Conservation (phyloP, 2,329 filamentous ascomycete genomes). For the Eutypella sp. region DNA sequence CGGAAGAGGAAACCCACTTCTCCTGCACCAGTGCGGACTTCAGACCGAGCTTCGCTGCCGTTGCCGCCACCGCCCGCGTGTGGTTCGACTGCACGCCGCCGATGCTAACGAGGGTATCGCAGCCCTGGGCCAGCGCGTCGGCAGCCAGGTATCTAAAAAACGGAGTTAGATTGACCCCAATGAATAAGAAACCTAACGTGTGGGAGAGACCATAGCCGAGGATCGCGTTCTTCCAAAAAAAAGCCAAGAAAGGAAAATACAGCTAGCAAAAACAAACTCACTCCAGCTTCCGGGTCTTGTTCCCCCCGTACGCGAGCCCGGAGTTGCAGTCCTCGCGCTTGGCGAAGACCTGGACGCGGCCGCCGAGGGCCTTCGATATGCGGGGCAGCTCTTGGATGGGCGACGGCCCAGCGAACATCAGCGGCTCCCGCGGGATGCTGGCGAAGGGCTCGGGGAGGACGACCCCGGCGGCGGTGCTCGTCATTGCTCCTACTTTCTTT, state of each 20-base stretch:
- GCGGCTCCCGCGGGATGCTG: conserved; percentile 54
- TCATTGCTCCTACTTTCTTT: neutral
- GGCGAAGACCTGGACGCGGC: conserved; percentile 59
- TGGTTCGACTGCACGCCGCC: conserved; percentile 68
- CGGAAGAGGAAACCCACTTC: too few species aligned
- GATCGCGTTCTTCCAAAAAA: neutral
- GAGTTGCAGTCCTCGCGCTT: conserved; percentile 71
- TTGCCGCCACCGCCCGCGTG: conserved; percentile 61
- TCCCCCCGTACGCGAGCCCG: conserved; percentile 61
- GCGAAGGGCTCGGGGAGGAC: conserved; percentile 57
- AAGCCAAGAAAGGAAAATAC: neutral
- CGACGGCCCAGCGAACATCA: conserved; percentile 64
- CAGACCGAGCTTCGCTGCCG: conserved; percentile 53
- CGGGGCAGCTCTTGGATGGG: conserved; percentile 63
- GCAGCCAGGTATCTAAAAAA: conserved; percentile 54
- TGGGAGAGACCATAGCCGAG: neutral
- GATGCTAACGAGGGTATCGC: conserved; percentile 60
- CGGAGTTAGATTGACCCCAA: neutral
- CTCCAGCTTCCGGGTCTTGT: conserved; percentile 67
- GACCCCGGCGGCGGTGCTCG: conserved; percentile 25
- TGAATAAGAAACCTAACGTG: neutral
- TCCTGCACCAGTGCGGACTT: conserved; percentile 57
- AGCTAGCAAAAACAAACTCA: conserved; percentile 20
- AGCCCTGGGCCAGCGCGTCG: conserved; percentile 52
- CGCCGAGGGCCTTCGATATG: conserved; percentile 56